phyloP scores from a whole-genome alignment of 2,329 filamentous ascomycete genomes.

The Fusarium longipes region DNA sequence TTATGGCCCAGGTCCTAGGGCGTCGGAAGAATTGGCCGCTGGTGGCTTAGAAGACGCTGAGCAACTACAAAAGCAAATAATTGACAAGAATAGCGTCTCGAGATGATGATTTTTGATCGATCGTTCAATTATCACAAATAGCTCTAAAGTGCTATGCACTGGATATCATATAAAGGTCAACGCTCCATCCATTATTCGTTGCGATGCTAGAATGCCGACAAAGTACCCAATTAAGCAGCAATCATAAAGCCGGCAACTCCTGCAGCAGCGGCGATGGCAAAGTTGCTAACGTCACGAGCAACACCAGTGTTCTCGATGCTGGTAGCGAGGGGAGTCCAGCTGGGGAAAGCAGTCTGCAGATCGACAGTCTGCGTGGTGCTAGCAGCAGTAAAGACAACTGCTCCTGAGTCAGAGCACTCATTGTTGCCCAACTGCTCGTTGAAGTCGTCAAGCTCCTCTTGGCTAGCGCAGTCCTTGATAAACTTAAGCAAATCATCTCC shows the following conservation, averaged over 20 bases:
- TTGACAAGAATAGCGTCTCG: not conserved
- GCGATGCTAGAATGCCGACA: not conserved
- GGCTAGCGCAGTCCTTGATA: slow-evolving; percentile 6
- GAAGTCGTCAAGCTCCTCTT: not conserved
- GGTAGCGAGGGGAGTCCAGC: not conserved
- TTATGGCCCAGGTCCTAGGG: too few species aligned
- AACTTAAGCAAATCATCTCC: slow-evolving; percentile 5
- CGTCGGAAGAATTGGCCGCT: too few species aligned
- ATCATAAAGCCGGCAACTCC: slow-evolving; percentile 24
- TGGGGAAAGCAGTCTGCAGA: slow-evolving; percentile 9
- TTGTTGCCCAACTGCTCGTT: not conserved
- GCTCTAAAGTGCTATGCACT: not conserved
- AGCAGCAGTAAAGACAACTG: slow-evolving; percentile 19
- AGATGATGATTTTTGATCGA: not conserved
- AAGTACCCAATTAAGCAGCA: not conserved
- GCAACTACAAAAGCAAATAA: too few species aligned
- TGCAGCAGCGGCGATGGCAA: slow-evolving; percentile 13
- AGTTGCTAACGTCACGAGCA: not conserved
- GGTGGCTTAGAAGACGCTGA: too few species aligned
- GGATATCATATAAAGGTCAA: slow-evolving; percentile 26
- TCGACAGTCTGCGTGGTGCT: slow-evolving; percentile 22
- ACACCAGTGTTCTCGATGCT: not conserved
- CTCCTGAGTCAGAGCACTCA: slow-evolving; percentile 15
- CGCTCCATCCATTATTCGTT: not conserved
- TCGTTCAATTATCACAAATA: not conserved